These are phyloP conservation scores for Venturia nashicola DNA, from an alignment of 2,329 filamentous ascomycete species.

Conservation along the genomic window DNA sequence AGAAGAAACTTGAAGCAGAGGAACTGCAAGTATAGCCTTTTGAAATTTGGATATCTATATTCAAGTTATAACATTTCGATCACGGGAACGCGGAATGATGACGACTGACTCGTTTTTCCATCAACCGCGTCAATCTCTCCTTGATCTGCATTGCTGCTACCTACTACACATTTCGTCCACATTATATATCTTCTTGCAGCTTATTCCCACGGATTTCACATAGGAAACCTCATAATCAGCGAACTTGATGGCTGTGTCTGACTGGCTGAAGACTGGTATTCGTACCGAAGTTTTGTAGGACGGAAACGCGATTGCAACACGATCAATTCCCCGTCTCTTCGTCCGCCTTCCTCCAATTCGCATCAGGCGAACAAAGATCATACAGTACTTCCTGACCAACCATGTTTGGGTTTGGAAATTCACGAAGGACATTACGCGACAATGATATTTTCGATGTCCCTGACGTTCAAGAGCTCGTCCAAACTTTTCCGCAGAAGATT, in stretches of 20 bases:
- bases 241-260: neutral
- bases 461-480: neutral
- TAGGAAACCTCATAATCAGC: neutral
- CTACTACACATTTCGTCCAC: neutral
- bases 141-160: neutral
- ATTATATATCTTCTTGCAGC: neutral
- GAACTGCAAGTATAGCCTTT: neutral
- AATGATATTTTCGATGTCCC: slow-evolving; percentile 5
- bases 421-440: neutral
- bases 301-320: neutral
- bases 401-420: neutral
- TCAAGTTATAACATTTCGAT: neutral
- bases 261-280: neutral
- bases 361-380: neutral
- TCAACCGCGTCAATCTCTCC: neutral
- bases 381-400: neutral
- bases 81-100: neutral
- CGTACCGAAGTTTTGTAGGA: neutral
- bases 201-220: no score
- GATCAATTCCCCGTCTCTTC: neutral
- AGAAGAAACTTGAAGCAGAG: neutral
- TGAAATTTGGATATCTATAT: neutral
- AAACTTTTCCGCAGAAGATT: neutral
- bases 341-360: neutral
- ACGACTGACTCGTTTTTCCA: neutral